Conservation (phyloP, 495 filamentous ascomycete species). For the Penicillium simplicissimum region DNA sequence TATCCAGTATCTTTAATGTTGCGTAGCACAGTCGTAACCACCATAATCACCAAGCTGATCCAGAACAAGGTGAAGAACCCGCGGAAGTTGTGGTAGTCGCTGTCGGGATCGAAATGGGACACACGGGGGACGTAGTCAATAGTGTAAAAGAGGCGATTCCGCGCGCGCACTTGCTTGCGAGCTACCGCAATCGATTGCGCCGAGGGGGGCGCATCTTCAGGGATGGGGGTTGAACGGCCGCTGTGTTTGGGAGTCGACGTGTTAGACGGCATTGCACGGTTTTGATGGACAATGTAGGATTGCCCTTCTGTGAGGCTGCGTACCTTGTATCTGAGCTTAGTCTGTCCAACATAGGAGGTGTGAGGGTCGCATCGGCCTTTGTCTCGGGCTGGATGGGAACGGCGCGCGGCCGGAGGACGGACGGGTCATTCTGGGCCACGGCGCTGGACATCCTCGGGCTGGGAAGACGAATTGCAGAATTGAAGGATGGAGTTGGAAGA, state of each 20-base stretch:
- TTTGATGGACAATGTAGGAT: no score
- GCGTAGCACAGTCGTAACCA: constrained; percentile 83
- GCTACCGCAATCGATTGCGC: constrained; percentile 80
- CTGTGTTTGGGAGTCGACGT: constrained; percentile 41
- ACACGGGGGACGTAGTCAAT: constrained; percentile 91
- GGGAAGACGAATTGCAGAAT: constrained; percentile 4
- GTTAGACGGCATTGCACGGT: constrained; percentile 9
- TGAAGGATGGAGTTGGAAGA: neutral
- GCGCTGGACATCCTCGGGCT: constrained; percentile 38
- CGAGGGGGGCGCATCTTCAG: constrained; percentile 89
- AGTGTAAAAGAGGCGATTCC: constrained; percentile 89
- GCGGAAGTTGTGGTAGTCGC: constrained; percentile 90
- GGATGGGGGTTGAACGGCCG: constrained; percentile 84
- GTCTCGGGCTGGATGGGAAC: constrained; percentile 26
- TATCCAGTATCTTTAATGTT: constrained; percentile 94
- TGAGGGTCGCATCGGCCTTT: constrained; percentile 25
- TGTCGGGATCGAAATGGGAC: constrained; percentile 91
- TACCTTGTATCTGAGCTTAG: constrained; percentile 36
- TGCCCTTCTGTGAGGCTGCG: neutral
- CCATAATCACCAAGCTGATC: constrained; percentile 96
- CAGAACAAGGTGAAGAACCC: constrained; percentile 98
- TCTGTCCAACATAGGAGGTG: constrained; percentile 28
- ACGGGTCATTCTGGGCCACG: constrained; percentile 33
- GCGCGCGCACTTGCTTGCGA: constrained; percentile 80
- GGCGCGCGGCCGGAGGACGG: constrained; percentile 36